Base-by-base conservation (phyloP, 83 land plant genomes). In the Picea abies region DNA sequence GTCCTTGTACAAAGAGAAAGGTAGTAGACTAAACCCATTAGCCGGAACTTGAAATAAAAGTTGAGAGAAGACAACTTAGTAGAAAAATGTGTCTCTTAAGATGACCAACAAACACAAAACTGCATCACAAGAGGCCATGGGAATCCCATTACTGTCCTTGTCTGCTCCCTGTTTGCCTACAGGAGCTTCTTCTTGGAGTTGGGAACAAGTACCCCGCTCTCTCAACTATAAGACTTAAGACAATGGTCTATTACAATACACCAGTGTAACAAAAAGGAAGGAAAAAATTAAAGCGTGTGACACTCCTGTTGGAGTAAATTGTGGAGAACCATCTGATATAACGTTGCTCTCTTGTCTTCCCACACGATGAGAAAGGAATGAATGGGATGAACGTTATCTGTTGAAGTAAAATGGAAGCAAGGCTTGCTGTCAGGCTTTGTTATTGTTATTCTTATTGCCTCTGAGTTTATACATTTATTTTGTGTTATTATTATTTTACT, bases 121-220 rank as follows among this genome's bases (percentile, higher is more conserved):
- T 52, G 56, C 56, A 52, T 52, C 56, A 52, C 56, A 52, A 12
- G 56, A 52, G 12, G 56, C 56, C 14, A 52, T 2, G 73, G 20
- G n/a, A 70, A 70, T 70, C 44, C 73, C 73, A 70, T 70, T 70
- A 41, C 44, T 12, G 44, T 70, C 44, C 73, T 70, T 37, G 22
- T 37, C 47, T 70, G 73, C 47, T 70, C 44, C 44, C 73, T 41
- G 8, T 17, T 70, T 15, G 73, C 17, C 72, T 37, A 32, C 72
- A 29, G 16, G 32, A 14, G 72, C 37, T 4, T 11, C 56, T 52
- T 52, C 2, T 11, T 52, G 56, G 14, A 52, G 14, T 52, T 52
- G 56, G 56, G 56, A 52, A 11, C 56, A 52, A 52, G 56, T 52
- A 11, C 56, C 12, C 56, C 10, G 56, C 56, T 2, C 56, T 52